phyloP scores from a whole-genome alignment of 768 basidiomycete genomes.

The Chalciporus chontae region DNA sequence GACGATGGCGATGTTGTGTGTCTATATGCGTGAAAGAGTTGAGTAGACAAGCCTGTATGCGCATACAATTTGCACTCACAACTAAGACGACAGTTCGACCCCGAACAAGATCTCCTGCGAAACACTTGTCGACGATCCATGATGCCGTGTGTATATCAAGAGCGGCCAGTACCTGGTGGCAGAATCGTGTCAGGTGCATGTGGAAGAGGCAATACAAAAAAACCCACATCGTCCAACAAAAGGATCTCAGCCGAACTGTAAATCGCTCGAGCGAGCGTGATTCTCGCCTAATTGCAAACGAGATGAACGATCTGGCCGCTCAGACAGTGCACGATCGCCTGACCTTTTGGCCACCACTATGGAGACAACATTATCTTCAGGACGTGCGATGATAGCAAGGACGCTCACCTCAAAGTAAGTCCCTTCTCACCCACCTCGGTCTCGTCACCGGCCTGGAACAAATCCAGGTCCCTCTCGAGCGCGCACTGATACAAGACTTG shows the following conservation, averaged over 20 bases:
- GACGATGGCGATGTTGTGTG: conserved; percentile 32
- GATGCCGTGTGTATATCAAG: conserved; percentile 54
- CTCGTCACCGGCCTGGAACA: conserved; percentile 55
- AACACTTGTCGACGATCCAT: conserved; percentile 45
- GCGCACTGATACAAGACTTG: conserved; percentile 36
- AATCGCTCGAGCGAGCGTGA: conserved; percentile 54
- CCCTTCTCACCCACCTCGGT: conserved; percentile 38
- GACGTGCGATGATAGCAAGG: background rate
- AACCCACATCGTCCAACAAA: conserved; percentile 63
- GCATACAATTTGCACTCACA: conserved; percentile 27
- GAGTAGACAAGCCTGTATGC: no score
- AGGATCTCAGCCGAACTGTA: conserved; percentile 58
- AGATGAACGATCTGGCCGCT: no score
- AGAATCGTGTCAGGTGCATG: background rate
- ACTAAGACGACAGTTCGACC: conserved; percentile 53
- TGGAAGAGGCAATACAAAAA: background rate
- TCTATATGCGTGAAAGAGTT: conserved; percentile 12
- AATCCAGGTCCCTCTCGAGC: conserved; percentile 38
- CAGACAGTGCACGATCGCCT: no score
- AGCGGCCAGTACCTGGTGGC: conserved; percentile 42
- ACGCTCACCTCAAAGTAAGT: conserved; percentile 41
- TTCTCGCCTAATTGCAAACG: conserved; percentile 33
- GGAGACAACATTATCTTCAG: background rate
- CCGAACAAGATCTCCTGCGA: conserved; percentile 44
- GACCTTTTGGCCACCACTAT: conserved; percentile 59